Evolutionary conservation across 805 yeast genomes (phyloP).

Genomic region (Blastobotrys americana): DNA sequence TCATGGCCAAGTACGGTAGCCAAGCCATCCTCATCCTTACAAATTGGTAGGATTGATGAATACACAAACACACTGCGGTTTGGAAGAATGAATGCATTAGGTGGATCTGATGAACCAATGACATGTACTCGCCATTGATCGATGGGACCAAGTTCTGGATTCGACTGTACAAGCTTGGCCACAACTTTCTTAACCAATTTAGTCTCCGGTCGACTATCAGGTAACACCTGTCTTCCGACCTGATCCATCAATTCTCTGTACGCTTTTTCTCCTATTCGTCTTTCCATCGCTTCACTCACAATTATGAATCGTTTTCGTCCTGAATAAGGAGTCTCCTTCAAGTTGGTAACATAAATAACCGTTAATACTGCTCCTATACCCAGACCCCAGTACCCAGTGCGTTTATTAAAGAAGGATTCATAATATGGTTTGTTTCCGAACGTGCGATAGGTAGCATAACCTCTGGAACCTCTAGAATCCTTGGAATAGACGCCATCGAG

Average conservation of each 20-base stretch:
- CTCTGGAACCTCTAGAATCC: neutral
- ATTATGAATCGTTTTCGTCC: slow-evolving; percentile 65
- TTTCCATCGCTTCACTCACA: slow-evolving; percentile 60
- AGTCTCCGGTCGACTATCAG: slow-evolving; percentile 55
- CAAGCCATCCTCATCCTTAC: slow-evolving; percentile 77
- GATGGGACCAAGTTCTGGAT: slow-evolving; percentile 18
- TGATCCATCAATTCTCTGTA: slow-evolving; percentile 55
- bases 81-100: slow-evolving; percentile 94
- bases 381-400: slow-evolving; percentile 22
- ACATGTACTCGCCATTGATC: slow-evolving; percentile 75
- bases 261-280: slow-evolving; percentile 52
- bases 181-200: slow-evolving; percentile 53
- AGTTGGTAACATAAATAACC: slow-evolving; percentile 40
- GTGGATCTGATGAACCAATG: slow-evolving; percentile 65
- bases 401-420: slow-evolving; percentile 27
- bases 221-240: slow-evolving; percentile 47
- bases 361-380: slow-evolving; percentile 28
- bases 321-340: slow-evolving; percentile 78
- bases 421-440: slow-evolving; percentile 4
- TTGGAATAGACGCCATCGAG: no score
- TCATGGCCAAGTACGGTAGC: slow-evolving; percentile 96
- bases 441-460: slow-evolving; percentile 2
- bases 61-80: slow-evolving; percentile 94
- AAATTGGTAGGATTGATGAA: slow-evolving; percentile 66
- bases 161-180: slow-evolving; percentile 46